Evolutionary conservation across 768 basidiomycete species (phyloP), one percentile per base, ranked within the genome.

Genomic region (Phylloporus rhodoxanthus): DNA sequence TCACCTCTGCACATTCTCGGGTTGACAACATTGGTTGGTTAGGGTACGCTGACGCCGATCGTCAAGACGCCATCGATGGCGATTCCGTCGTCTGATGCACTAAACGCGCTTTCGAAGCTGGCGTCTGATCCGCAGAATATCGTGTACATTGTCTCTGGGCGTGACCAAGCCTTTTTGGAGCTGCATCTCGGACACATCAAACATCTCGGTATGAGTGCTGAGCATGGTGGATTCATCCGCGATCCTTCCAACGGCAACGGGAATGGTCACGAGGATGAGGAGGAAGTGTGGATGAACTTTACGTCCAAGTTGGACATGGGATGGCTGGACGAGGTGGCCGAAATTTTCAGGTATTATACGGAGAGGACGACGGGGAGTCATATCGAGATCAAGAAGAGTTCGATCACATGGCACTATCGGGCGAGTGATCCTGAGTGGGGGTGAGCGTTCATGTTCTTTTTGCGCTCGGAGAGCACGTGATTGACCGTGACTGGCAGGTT

Each of bases 361-460:
- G 93, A 95, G 80, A 75, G 95, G 45, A 99, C 95, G 58, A 91
- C 91, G 30, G 95, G 95, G n/a, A 87, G 88, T 57, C 86, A 88
- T 60, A 91, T 98, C 52, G 95, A 99, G 76, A 75, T 86, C 67
- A 99, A 99, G 81, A 94, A 94, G 78, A 91, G 90, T 61, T 87
- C 87, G 52, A 89, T 99, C 66, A 97, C 94, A 37, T 98, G 95
- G 95, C 95, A 99, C 70, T 97, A 96, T 70, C 80, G 95, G 39
- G 79, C 82, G 50, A 79, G 78, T 28, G 95, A 99, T 70, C 95
- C 95, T 0, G 92, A 95, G 70, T 99, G 93, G 84, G 94, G 94
- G 83, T 87, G 65, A 62, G 86, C 78, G 3, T 9, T 25, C 46
- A 2, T 8, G 7, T 26, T 28, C 45, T 30, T 37, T 8, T 14